phyloP scores from a whole-genome alignment of 202 grass and related monocot species.

The Hordeum pubiflorum region DNA sequence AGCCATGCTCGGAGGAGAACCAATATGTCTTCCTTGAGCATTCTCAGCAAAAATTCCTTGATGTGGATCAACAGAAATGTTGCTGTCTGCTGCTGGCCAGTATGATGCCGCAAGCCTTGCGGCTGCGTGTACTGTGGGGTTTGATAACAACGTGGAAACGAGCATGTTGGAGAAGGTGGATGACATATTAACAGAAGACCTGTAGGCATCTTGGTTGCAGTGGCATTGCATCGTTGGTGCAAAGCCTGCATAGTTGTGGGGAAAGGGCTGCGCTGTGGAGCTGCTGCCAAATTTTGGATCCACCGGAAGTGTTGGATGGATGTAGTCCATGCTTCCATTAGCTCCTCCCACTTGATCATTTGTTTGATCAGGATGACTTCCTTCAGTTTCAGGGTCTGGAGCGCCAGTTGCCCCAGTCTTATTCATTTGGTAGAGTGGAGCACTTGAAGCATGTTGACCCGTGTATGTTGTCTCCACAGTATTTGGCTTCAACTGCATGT shows the following conservation, averaged over 20 bases:
- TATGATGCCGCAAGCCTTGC: slow-evolving; percentile 71
- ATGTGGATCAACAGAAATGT: slow-evolving; percentile 21
- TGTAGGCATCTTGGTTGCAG: slow-evolving; percentile 55
- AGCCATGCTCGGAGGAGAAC: slow-evolving; percentile 53
- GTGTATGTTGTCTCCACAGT: slow-evolving; percentile 23
- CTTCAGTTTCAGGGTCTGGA: slow-evolving; percentile 19
- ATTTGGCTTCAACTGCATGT: slow-evolving; percentile 30
- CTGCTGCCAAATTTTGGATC: slow-evolving; percentile 30
- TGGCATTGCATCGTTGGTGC: slow-evolving; percentile 51
- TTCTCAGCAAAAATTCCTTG: slow-evolving; percentile 37
- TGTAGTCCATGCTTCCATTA: slow-evolving; percentile 22
- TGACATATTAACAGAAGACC: slow-evolving; percentile 53
- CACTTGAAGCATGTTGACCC: slow-evolving; percentile 15
- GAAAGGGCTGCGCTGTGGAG: slow-evolving; percentile 28
- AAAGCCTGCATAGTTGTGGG: slow-evolving; percentile 49
- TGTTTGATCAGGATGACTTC: slow-evolving; percentile 26
- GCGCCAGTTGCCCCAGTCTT: slow-evolving; percentile 23
- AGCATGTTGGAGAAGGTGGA: slow-evolving; percentile 72
- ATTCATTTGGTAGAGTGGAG: slow-evolving; percentile 11
- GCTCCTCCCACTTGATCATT: slow-evolving; percentile 28
- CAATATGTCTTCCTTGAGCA: slow-evolving; percentile 38
- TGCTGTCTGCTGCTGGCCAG: slow-evolving; percentile 52
- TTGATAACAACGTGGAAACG: slow-evolving; percentile 72
- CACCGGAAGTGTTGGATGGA: slow-evolving; percentile 30
- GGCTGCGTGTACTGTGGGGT: slow-evolving; percentile 66